A percentile compares a stretch with the other conserved stretches of the same genome.
Evolutionary conservation across 768 basidiomycete genomes (phyloP).

Genomic region (Xanthoconium purpureum): DNA sequence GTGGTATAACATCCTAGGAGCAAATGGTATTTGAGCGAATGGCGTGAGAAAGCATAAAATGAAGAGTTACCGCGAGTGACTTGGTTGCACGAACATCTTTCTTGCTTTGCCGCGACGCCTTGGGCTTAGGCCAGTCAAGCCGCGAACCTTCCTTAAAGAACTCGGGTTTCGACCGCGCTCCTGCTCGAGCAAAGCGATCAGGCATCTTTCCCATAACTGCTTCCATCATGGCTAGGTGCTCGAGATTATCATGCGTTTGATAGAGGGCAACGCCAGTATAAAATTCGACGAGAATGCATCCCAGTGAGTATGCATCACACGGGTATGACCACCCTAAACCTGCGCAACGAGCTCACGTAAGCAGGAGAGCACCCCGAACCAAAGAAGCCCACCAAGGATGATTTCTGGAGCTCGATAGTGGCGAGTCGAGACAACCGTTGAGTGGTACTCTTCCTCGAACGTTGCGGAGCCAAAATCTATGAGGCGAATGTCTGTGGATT

Average conservation of each 20-base stretch:
- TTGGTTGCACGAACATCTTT: conserved; percentile 91
- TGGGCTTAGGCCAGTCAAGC: conserved; percentile 90
- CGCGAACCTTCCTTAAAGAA: conserved; percentile 86
- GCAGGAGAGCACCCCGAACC: conserved; percentile 6
- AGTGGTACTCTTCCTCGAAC: conserved; percentile 97
- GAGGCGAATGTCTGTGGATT: conserved; percentile 87
- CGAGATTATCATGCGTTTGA: conserved; percentile 98
- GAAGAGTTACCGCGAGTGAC: conserved; percentile 60
- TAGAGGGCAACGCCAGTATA: conserved; percentile 98
- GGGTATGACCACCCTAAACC: conserved; percentile 98
- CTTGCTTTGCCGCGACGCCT: conserved; percentile 84
- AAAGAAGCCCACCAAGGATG: conserved; percentile 74
- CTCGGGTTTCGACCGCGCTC: conserved; percentile 80
- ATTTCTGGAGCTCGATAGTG: conserved; percentile 99
- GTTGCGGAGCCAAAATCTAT: conserved; percentile 99
- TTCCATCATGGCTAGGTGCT: conserved; percentile 99
- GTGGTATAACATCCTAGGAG: conserved; percentile 78
- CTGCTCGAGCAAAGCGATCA: conserved; percentile 72
- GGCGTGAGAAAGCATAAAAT: background rate
- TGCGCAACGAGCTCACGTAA: conserved; percentile 32
- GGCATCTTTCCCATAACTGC: conserved; percentile 99
- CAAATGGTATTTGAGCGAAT: conserved; percentile 3
- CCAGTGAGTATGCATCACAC: conserved; percentile 97
- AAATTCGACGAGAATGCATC: conserved; percentile 98
- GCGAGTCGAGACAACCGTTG: conserved; percentile 94